Evolutionary conservation across 306 rosid species (phyloP).

Genomic region (Quercus agrifolia): DNA sequence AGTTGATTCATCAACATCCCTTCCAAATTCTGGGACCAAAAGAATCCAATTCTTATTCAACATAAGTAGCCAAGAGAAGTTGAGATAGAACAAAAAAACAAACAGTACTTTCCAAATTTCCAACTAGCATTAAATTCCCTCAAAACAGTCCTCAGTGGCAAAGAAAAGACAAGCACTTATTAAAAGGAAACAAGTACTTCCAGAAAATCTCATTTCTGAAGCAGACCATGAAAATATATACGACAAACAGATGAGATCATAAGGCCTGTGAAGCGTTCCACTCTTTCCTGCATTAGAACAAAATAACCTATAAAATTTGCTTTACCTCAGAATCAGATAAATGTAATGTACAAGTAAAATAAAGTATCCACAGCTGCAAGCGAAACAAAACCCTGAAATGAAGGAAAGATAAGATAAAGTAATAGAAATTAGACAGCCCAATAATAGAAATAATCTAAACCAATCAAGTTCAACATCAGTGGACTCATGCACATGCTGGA

Average conservation of each 20-base stretch:
- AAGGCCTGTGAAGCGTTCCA: not conserved
- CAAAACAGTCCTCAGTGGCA: not conserved
- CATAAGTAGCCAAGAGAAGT: not conserved
- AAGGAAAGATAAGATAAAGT: not conserved
- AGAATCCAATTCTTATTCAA: not conserved
- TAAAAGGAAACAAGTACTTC: not conserved
- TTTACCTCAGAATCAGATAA: not conserved
- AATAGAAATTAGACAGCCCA: not conserved
- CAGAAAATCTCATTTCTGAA: not conserved
- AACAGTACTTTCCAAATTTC: not conserved
- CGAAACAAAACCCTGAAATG: not conserved
- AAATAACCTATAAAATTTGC: not conserved
- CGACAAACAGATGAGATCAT: not conserved
- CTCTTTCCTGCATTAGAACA: slow-evolving; percentile 9
- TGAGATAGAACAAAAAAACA: not conserved
- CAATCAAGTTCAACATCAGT: not conserved
- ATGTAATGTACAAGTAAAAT: not conserved
- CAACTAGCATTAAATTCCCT: not conserved
- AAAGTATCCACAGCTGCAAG: not conserved
- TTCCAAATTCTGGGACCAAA: not conserved
- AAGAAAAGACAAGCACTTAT: not conserved
- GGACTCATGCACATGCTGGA: not conserved
- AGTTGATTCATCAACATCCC: not conserved
- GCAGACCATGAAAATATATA: not conserved
- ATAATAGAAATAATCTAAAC: not conserved